Conservation (phyloP, 2,329 filamentous ascomycete genomes). For the Fusarium praegraminearum region DNA sequence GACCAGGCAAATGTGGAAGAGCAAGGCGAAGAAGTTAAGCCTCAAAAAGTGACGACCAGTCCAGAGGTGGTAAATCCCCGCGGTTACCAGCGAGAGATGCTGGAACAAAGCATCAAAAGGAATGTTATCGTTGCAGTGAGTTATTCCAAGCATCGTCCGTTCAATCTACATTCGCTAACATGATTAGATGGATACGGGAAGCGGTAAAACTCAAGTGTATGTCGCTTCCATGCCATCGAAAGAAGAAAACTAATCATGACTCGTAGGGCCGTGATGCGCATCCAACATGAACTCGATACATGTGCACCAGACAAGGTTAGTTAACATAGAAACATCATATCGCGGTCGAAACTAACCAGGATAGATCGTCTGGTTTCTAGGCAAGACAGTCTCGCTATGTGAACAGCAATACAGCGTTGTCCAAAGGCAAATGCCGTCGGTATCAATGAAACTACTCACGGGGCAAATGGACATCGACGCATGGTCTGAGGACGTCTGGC, state of each 20-base stretch:
- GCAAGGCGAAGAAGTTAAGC: neutral
- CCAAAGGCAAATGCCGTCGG: slow-evolving; percentile 67
- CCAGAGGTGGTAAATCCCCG: slow-evolving; percentile 59
- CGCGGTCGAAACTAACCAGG: slow-evolving; percentile 24
- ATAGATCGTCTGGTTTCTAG: slow-evolving; percentile 78
- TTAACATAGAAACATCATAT: slow-evolving; percentile 52
- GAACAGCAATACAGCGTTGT: slow-evolving; percentile 74
- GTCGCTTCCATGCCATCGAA: slow-evolving; percentile 40
- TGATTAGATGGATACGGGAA: slow-evolving; percentile 82
- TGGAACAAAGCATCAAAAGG: slow-evolving; percentile 72
- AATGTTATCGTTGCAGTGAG: slow-evolving; percentile 80
- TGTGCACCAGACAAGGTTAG: slow-evolving; percentile 68
- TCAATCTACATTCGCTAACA: slow-evolving; percentile 4
- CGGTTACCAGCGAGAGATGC: slow-evolving; percentile 82
- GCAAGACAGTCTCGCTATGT: slow-evolving; percentile 76
- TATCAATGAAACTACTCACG: slow-evolving; percentile 71
- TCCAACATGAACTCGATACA: slow-evolving; percentile 71
- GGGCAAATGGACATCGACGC: slow-evolving; percentile 77
- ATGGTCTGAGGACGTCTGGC: slow-evolving; percentile 79
- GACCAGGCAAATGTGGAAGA: neutral
- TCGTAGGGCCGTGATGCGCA: slow-evolving; percentile 73
- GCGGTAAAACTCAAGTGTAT: slow-evolving; percentile 82
- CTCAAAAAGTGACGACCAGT: slow-evolving; percentile 6
- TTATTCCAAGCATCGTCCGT: slow-evolving; percentile 6
- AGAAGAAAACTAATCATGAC: slow-evolving; percentile 34